Base-by-base conservation (phyloP, 108 stramenopile species). In the Licmophora abbreviata region DNA sequence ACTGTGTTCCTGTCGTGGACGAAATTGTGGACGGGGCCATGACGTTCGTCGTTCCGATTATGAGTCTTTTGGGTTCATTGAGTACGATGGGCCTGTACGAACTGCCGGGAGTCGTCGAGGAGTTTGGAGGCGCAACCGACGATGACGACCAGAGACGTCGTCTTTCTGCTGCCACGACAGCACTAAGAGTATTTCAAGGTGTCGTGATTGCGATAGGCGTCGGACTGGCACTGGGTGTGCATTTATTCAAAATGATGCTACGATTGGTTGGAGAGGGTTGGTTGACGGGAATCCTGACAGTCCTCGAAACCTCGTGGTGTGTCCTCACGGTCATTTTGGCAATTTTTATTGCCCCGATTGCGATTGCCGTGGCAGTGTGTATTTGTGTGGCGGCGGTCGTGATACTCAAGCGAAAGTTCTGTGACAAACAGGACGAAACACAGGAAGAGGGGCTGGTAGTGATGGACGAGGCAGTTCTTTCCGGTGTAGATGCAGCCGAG, bases 161-260 rank as follows among this genome's bases (percentile, higher is more conserved):
- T 31, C 44, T 25, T 21, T n/a, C 1, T 25, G 4, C 29, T 17
- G 53, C 12, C 24, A 48, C 34, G 2, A 26, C 2, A 21, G 23
- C 44, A 12, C 15, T 61, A 10, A 27, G 35, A 15, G 63, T 76
- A 34, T 45, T 58, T 4, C 64, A 68, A 56, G 26, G 59, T 18
- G 38, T 68, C 12, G 48, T 76, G 26, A 33, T 71, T 1, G 26
- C 52, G 1, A 12, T 63, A 21, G 74, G 74, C 2, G 64, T 71
- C 34, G 29, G 55, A 20, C 50, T 76, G 26, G 66, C 74, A n/a
- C 22, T 76, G 0, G 40, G 32, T 26, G 45, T 76, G 0, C 74
- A 76, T 64, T 55, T 71, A 29, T 60, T 68, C 53, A 76, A 76
- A 58, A 68, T 76, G 63, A 10, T 76, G 10, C 27, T 76, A 11